These are phyloP conservation scores for Trichoderma cornu-damae DNA, from an alignment of 2,329 filamentous ascomycete species.

Conservation along the genomic window DNA sequence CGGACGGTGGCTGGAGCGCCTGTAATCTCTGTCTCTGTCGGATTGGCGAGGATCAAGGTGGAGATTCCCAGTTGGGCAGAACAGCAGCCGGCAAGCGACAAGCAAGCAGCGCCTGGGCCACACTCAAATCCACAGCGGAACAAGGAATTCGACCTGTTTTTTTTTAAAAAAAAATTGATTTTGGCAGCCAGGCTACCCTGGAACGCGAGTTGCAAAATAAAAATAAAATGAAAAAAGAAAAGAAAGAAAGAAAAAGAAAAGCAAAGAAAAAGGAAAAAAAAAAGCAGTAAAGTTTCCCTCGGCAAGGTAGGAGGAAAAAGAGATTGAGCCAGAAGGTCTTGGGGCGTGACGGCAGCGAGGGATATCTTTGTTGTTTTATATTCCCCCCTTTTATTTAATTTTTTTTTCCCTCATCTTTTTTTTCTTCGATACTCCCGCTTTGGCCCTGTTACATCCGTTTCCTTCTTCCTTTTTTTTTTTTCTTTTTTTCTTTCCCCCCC, in stretches of 20 bases:
- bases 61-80: constrained; percentile 7
- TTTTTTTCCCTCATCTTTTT: neutral
- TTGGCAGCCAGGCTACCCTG: too few species aligned
- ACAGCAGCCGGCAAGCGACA: too few species aligned
- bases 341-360: neutral
- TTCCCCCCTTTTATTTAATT: neutral
- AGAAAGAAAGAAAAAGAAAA: too few species aligned
- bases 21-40: constrained; percentile 1
- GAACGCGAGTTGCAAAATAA: neutral
- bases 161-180: too few species aligned
- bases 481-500: neutral
- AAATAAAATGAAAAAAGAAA: too few species aligned
- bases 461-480: neutral
- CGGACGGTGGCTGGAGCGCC: constrained; percentile 17
- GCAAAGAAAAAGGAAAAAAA: too few species aligned
- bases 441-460: neutral
- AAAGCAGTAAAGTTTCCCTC: too few species aligned
- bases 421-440: neutral
- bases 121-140: constrained; percentile 6
- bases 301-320: neutral
- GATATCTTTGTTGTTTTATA: constrained; percentile 9
- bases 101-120: constrained; percentile 1
- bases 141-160: constrained; percentile 1
- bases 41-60: constrained; percentile 7
- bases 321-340: neutral